Evolutionary conservation across 139 green algal species (phyloP), one percentile per base, ranked within the genome.

Genomic region (Chlorella sorokiniana): DNA sequence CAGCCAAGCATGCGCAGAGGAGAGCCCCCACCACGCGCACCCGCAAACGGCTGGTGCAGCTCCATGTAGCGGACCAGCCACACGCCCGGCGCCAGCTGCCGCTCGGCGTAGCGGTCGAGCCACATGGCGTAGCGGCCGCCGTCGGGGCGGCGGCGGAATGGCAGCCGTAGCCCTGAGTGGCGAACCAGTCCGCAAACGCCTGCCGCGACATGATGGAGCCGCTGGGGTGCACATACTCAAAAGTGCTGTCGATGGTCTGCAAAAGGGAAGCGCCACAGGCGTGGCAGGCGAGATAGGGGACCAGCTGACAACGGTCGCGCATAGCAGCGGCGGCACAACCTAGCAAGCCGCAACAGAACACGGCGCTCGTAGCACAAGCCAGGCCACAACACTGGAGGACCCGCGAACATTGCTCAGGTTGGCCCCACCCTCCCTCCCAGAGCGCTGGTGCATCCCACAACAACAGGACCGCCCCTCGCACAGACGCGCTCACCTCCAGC

Each of bases 61-160:
- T 85, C 80, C 73, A 81, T 70, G 48, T 72, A 81, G 33, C 81
- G 70, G 1, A 44, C 81, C 70, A 81, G 37, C 81, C 81, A 85
- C 40, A 85, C 35, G 6, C 81, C 81, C 0, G 29, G 70, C 29
- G 69, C 70, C 52, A 85, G 35, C 74, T 85, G 25, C 9, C 59
- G 38, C 81, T 75, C 81, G n/a, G 20, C 67, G 56, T 69, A 81
- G 4, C 64, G 42, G 35, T 80, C 68, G 35, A 85, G 6, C 80
- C 68, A 76, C 25, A 85, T 76, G 56, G 31, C 25, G 1, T 65
- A 23, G n/a, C 41, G 5, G 37, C 42, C 65, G 8, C 56, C n/a
- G 54, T 38, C 29, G 27, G 20, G 14, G 45, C 61, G 14, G 73
- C n/a, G 68, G 42, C 72, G 7, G 73, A 40, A 3, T 56, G 48